Evolutionary conservation across 2,329 filamentous ascomycete species (phyloP).

Genomic region (Aspergillus pseudoviridinutans): DNA sequence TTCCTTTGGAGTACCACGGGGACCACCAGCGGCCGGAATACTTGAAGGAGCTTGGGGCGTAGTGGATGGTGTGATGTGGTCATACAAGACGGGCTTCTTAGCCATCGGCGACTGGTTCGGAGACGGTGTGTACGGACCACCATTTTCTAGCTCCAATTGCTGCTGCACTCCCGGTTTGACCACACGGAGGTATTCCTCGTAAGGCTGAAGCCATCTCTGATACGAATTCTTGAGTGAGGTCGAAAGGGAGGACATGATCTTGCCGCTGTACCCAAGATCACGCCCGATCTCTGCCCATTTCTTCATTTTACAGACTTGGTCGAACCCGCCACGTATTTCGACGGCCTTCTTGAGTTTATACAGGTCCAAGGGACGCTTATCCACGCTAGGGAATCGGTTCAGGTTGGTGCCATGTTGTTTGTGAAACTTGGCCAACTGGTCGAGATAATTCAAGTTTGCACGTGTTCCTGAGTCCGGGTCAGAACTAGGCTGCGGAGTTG

Average conservation of each 20-base stretch:
- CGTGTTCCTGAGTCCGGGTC: constrained; percentile 66
- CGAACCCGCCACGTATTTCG: constrained; percentile 89
- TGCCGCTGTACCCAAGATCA: constrained; percentile 94
- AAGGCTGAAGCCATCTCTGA: constrained; percentile 92
- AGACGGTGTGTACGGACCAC: constrained; percentile 78
- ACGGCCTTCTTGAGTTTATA: constrained; percentile 97
- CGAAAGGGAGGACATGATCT: constrained; percentile 98
- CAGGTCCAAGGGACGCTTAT: constrained; percentile 93
- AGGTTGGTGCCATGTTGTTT: constrained; percentile 93
- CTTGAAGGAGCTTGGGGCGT: constrained; percentile 65
- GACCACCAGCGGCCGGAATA: constrained; percentile 50
- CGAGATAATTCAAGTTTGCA: constrained; percentile 92
- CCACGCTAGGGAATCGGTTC: constrained; percentile 90
- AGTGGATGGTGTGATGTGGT: constrained; percentile 44
- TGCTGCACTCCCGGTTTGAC: constrained; percentile 97
- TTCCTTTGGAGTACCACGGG: constrained; percentile 53
- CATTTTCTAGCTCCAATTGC: constrained; percentile 87
- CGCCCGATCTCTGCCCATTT: constrained; percentile 99
- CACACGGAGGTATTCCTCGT: constrained; percentile 86
- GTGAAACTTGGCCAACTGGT: constrained; percentile 93
- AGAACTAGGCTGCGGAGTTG: constrained; percentile 32
- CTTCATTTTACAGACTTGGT: constrained; percentile 93
- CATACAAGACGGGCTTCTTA: constrained; percentile 37
- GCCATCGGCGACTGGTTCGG: constrained; percentile 72
- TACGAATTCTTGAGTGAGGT: constrained; percentile 98